Conservation (phyloP, 768 basidiomycete species). For the Cystobasidiopsis lactophilus region DNA sequence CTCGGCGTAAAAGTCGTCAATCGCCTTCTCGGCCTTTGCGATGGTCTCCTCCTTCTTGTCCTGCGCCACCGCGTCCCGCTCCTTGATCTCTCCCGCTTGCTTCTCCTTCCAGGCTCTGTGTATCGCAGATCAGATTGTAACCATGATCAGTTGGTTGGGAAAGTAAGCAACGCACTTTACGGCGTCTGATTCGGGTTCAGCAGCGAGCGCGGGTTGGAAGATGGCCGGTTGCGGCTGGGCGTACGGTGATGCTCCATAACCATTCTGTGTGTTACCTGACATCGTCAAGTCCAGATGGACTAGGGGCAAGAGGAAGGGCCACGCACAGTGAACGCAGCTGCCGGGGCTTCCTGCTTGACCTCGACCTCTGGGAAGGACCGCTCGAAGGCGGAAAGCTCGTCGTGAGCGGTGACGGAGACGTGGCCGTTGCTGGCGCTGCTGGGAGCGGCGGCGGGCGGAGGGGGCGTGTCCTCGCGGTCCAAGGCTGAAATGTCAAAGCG, state of each 20-base stretch:
- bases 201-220: background rate
- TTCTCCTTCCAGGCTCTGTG: slow-evolving; percentile 64
- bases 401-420: background rate
- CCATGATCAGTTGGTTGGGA: background rate
- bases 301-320: too few relatives aligned
- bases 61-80: slow-evolving; percentile 59
- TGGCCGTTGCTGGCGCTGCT: background rate
- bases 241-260: background rate
- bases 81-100: slow-evolving; percentile 60
- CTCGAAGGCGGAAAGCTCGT: slow-evolving; percentile 1
- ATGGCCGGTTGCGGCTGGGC: background rate
- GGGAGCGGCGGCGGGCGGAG: background rate
- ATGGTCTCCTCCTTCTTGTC: slow-evolving; percentile 60
- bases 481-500: slow-evolving; percentile 4
- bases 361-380: background rate
- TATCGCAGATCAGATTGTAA: background rate
- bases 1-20: slow-evolving; percentile 75
- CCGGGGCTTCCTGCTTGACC: background rate
- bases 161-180: slow-evolving; percentile 1
- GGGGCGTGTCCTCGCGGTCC: background rate
- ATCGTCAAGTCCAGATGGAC: too few relatives aligned
- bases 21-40: slow-evolving; percentile 56
- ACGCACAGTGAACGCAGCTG: background rate
- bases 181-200: slow-evolving; percentile 8
- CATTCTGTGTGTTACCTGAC: background rate